Conservation (phyloP, 768 basidiomycete species). For the Strobilomyces confusus region DNA sequence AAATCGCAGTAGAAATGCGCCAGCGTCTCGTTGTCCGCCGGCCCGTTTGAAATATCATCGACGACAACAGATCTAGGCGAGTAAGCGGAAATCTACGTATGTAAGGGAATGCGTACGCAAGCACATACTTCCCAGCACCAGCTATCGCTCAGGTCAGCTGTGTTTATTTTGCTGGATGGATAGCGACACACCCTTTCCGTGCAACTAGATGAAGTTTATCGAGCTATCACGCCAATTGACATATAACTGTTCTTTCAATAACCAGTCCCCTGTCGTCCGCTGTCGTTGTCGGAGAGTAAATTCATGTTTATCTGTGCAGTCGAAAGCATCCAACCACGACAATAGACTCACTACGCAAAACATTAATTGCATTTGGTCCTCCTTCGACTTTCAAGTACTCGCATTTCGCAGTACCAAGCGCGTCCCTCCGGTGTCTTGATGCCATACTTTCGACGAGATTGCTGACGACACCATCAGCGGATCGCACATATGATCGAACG, state of each 20-base stretch:
- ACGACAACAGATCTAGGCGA: neutral
- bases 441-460: neutral
- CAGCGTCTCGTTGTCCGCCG: neutral
- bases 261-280: neutral
- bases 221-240: neutral
- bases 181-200: neutral
- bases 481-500: no score
- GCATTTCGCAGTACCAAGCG: no score
- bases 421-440: neutral
- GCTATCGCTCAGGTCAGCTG: neutral
- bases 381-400: neutral
- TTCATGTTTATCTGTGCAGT: neutral
- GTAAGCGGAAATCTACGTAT: neutral
- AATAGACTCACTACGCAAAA: neutral
- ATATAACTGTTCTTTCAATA: neutral
- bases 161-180: neutral
- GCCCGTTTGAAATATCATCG: neutral
- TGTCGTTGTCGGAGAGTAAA: neutral
- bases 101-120: neutral
- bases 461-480: neutral
- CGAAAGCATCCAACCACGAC: neutral
- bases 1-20: conserved; percentile 13
- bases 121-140: neutral
- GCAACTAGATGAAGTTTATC: conserved; percentile 2
- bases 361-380: no score